phyloP scores from a whole-genome alignment of 495 filamentous ascomycete genomes.

The Saxophila tyrrhenica region DNA sequence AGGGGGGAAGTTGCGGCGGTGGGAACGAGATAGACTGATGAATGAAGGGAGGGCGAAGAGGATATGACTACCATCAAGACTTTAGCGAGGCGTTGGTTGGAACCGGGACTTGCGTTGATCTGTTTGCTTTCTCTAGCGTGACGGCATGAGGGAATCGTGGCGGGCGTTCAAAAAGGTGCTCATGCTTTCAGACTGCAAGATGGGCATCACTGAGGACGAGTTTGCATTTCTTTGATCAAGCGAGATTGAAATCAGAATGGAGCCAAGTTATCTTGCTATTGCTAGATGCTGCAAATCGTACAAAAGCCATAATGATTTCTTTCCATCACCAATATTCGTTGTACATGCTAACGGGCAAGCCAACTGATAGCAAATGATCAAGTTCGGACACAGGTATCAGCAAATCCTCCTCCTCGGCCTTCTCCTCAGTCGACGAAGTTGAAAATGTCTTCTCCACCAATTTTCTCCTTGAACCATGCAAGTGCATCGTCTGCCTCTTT shows the following conservation, averaged over 20 bases:
- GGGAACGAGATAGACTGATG: slow-evolving; percentile 25
- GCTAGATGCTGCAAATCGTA: background rate
- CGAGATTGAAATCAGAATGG: background rate
- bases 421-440: background rate
- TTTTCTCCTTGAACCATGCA: background rate
- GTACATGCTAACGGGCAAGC: background rate
- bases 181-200: too few relatives aligned
- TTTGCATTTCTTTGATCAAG: too few relatives aligned
- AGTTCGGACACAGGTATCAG: background rate
- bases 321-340: background rate
- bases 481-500: background rate
- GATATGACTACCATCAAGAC: background rate
- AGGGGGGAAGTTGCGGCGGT: slow-evolving; percentile 15
- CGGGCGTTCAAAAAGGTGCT: too few relatives aligned
- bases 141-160: too few relatives aligned
- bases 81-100: background rate
- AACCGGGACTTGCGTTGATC: background rate
- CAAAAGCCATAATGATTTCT: background rate
- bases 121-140: too few relatives aligned
- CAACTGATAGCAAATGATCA: background rate
- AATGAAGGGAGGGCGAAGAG: background rate
- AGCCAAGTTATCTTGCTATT: background rate
- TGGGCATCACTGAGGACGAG: too few relatives aligned
- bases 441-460: background rate
- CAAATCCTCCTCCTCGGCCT: background rate